Evolutionary conservation across 805 yeast species (phyloP), one percentile per base, ranked within the genome.

Genomic region (Groenewaldozyma tartarivorans): DNA sequence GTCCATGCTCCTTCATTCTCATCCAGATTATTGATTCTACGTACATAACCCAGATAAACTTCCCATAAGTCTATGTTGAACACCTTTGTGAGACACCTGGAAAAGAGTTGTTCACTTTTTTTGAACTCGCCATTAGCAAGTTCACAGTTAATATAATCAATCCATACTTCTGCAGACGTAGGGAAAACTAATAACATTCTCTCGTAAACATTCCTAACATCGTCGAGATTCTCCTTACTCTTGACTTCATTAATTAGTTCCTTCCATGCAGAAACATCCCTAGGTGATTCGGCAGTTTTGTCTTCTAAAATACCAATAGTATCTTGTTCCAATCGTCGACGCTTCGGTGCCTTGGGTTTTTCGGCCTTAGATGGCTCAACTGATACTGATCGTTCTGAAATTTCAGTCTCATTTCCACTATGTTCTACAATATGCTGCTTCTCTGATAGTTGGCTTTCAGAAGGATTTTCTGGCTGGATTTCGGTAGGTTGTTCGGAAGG

Each of bases 11-110:
- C 21, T 13, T 38, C 33, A 11, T 16, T 15, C 6, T 18, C 36
- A 50, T 75, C 73, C 52, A 82, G 77, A 41, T 72, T 70, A 40
- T 68, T 67, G 36, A 71, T 74, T 34, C 85, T 68, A 42, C 88
- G 75, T 21, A 88, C 85, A 57, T 83, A 85, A 35, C 72, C 74
- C 21, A 92, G 71, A 58, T 90, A 90, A n/a, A 73, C 62, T 41
- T 76, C 68, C 80, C 94, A 90, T 20, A 90, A 61, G 19, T 72
- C 71, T 20, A 86, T 77, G 50, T 81, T 77, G 39, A 72, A 75
- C 16, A 79, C 71, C 24, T 68, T 67, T 2, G 78, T 70, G 33
- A 88, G 67, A 53, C 85, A 75, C 39, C 78, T 66, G 5, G 75
- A 67, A 51, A 86, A 81, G 17, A 85, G 58, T 35, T 67, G 65